Conservation (phyloP, 345 rosid genomes). For the Eucalyptus cloeziana region DNA sequence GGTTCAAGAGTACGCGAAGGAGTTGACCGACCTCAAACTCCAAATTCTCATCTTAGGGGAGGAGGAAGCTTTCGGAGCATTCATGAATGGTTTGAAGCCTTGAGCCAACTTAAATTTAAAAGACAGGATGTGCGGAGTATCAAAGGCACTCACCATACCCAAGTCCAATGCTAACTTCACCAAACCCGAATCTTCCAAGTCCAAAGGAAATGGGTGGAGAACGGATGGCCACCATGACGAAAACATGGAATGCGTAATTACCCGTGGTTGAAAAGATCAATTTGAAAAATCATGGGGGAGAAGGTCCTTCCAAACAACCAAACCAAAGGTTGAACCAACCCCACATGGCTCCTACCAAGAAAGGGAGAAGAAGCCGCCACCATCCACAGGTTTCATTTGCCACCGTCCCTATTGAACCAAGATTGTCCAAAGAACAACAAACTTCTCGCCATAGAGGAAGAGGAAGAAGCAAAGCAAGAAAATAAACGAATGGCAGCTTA, state of each 20-base stretch:
- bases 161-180: background rate
- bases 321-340: background rate
- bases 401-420: background rate
- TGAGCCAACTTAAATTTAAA: background rate
- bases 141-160: background rate
- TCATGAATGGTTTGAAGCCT: background rate
- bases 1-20: background rate
- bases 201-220: background rate
- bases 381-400: background rate
- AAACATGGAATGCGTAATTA: background rate
- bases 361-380: background rate
- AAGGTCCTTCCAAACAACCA: background rate
- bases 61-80: background rate
- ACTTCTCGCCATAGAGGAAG: background rate
- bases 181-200: background rate
- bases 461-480: background rate
- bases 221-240: background rate
- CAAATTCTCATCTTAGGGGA: background rate
- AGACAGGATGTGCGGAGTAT: background rate
- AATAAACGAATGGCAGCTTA: background rate
- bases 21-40: background rate
- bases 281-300: background rate
- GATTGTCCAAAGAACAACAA: background rate
- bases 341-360: background rate
- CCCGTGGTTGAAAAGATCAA: background rate